Evolutionary conservation across 2,329 filamentous ascomycete species (phyloP).

Genomic region (Penicillium sp.): DNA sequence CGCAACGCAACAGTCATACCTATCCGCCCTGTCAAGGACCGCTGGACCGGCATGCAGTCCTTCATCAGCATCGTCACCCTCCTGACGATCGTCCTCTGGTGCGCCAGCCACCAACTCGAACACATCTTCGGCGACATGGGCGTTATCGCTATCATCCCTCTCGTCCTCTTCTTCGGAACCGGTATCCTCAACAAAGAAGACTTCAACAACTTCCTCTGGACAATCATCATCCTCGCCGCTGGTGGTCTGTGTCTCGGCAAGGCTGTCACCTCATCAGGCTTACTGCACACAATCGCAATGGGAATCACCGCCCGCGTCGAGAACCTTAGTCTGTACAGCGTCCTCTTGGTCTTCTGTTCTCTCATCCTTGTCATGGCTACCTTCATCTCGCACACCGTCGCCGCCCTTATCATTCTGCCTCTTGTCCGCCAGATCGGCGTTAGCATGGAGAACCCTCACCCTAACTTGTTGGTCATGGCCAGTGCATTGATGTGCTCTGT

Average conservation of each 20-base stretch:
- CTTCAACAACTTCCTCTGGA: conserved; percentile 99
- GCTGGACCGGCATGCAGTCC: conserved; percentile 84
- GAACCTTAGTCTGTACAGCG: conserved; percentile 77
- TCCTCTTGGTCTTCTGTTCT: conserved; percentile 79
- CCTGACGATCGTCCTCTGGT: conserved; percentile 86
- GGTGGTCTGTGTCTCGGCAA: conserved; percentile 91
- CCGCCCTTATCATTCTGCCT: conserved; percentile 89
- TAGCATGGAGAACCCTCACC: conserved; percentile 83
- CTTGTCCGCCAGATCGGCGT: conserved; percentile 83
- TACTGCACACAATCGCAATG: conserved; percentile 82
- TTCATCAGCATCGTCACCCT: conserved; percentile 86
- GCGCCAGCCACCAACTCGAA: conserved; percentile 84
- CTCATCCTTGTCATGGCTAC: conserved; percentile 91
- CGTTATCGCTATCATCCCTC: conserved; percentile 92
- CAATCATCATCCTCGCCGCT: conserved; percentile 96
- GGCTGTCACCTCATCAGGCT: conserved; percentile 87
- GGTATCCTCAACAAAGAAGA: conserved; percentile 97
- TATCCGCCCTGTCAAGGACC: conserved; percentile 84
- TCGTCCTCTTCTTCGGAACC: conserved; percentile 93
- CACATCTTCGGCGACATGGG: conserved; percentile 94
- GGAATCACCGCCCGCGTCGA: conserved; percentile 73
- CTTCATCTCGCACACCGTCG: conserved; percentile 97
- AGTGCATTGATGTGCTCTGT: conserved; percentile 94
- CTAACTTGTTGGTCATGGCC: conserved; percentile 93
- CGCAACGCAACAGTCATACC: conserved; percentile 85